These are phyloP conservation scores for Sordariomycetes sp. DNA, from an alignment of 2,329 filamentous ascomycete species.

Conservation along the genomic window DNA sequence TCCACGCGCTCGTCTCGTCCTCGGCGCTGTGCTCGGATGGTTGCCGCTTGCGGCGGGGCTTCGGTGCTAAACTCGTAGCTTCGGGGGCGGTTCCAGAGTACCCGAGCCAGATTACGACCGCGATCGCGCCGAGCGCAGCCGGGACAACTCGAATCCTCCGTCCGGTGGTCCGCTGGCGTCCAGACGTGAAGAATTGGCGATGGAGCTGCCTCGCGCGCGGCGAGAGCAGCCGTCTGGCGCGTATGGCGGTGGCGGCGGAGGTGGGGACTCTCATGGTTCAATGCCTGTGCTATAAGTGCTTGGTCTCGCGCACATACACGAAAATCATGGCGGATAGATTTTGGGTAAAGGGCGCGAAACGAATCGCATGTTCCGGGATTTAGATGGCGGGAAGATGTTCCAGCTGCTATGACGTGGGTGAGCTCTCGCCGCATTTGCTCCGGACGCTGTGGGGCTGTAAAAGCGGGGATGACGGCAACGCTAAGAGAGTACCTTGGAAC, in stretches of 20 bases:
- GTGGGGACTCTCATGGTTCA: background rate
- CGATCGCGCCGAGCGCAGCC: background rate
- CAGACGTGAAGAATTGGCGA: background rate
- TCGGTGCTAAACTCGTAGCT: background rate
- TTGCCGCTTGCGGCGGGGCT: background rate
- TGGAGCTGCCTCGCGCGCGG: background rate
- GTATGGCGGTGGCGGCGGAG: background rate
- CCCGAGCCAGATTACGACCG: background rate
- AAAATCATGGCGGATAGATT: background rate
- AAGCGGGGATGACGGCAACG: background rate
- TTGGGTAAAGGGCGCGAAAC: background rate
- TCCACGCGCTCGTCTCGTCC: conserved; percentile 25
- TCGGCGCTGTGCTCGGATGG: background rate
- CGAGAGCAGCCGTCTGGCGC: background rate
- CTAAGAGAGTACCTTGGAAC: background rate
- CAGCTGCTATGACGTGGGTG: background rate
- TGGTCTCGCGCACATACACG: background rate
- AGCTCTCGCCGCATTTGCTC: background rate
- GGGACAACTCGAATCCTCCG: background rate
- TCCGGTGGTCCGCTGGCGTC: background rate
- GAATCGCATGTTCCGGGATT: background rate
- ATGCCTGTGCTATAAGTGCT: background rate
- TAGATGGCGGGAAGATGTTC: background rate
- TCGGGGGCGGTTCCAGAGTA: background rate
- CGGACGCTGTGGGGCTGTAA: background rate